Conservation (phyloP, 139 green algal genomes). For the Micromonas commoda region DNA sequence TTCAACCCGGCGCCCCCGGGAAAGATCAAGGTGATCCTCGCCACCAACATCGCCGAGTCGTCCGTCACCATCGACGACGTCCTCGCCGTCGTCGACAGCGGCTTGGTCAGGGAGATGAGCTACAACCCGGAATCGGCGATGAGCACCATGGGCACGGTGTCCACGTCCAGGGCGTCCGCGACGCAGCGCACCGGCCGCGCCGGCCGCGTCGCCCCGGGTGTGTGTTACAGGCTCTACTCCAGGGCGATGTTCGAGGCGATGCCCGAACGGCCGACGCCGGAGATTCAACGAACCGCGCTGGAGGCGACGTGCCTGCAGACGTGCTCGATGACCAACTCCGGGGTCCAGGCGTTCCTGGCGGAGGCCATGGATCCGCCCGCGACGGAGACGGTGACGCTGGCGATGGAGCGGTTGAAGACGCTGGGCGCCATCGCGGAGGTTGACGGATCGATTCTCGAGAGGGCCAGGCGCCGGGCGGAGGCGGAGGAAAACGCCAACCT, state of each 20-base stretch:
- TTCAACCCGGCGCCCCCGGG: constrained; percentile 28
- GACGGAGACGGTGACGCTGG: constrained; percentile 25
- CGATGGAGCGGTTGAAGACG: constrained; percentile 19
- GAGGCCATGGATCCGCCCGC: constrained; percentile 4
- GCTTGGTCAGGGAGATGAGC: constrained; percentile 42
- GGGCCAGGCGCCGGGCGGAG: too few relatives aligned
- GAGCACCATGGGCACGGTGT: constrained; percentile 24
- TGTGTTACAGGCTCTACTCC: constrained; percentile 33
- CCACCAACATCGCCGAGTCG: constrained; percentile 72
- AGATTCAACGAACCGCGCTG: constrained; percentile 71
- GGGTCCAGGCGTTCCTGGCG: constrained; percentile 7
- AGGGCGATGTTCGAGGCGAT: constrained; percentile 14
- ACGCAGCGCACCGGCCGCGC: constrained; percentile 33
- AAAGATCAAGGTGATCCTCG: constrained; percentile 71
- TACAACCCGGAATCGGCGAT: constrained; percentile 34
- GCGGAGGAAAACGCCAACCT: too few relatives aligned
- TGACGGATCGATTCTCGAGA: too few relatives aligned
- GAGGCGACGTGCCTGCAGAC: constrained; percentile 59
- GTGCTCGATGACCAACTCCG: neutral
- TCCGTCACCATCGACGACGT: constrained; percentile 48
- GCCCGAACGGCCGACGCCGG: constrained; percentile 59
- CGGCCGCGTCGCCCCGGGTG: constrained; percentile 27
- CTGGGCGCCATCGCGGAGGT: neutral
- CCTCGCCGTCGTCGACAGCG: constrained; percentile 45
- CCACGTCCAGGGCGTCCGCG: constrained; percentile 21